phyloP scores from a whole-genome alignment of 192 early-diverging fungal species.

The Chytriomyces sp. region DNA sequence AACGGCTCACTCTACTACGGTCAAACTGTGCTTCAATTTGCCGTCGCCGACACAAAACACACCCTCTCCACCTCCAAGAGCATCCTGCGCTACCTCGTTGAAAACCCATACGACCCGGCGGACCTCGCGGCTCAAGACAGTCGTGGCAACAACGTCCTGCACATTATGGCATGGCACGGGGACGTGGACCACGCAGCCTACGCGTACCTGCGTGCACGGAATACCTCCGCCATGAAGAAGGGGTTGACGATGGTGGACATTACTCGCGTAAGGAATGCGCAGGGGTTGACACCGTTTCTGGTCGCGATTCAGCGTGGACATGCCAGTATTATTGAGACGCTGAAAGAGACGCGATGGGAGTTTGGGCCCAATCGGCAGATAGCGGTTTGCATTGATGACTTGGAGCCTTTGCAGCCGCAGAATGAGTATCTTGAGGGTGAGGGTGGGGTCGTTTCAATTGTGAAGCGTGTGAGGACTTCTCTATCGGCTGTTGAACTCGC shows the following conservation, averaged over 20 bases:
- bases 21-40: conserved; percentile 19
- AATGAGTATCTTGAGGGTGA: not conserved
- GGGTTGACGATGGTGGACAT: not conserved
- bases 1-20: not conserved
- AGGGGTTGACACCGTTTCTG: conserved; percentile 5
- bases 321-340: not conserved
- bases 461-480: not conserved
- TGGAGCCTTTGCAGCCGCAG: conserved; percentile 8
- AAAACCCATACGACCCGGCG: conserved; percentile 19
- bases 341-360: conserved; percentile 5
- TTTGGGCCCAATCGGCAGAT: conserved; percentile 17
- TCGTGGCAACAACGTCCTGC: conserved; percentile 33
- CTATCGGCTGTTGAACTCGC: conserved; percentile 24
- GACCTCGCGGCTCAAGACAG: conserved; percentile 9
- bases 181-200: not conserved
- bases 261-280: not conserved
- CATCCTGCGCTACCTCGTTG: conserved; percentile 27
- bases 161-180: conserved; percentile 33
- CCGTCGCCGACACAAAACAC: not conserved
- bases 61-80: not conserved
- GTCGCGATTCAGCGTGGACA: not conserved
- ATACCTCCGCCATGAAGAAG: not conserved
- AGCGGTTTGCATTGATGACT: not conserved
- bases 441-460: not conserved
- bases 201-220: not conserved